phyloP scores from a whole-genome alignment of 1,284 basidiomycete species.

The Trichosporon ovoides region DNA sequence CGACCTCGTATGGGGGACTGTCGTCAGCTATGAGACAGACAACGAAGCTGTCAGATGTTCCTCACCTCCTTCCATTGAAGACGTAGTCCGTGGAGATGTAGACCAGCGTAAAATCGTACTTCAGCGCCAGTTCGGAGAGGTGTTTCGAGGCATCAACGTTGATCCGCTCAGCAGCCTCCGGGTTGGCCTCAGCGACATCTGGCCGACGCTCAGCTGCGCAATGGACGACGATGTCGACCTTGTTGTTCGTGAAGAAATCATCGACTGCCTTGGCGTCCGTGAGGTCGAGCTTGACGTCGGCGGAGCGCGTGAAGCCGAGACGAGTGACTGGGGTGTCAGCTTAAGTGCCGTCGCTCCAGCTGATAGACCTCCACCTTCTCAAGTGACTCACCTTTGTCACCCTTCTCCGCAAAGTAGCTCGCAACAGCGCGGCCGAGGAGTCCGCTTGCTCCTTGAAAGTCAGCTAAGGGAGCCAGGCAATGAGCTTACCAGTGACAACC shows the following conservation, averaged over 20 bases:
- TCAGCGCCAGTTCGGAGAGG: slow-evolving; percentile 40
- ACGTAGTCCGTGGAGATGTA: slow-evolving; percentile 53
- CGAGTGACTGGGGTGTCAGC: slow-evolving; percentile 35
- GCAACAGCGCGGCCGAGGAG: slow-evolving; percentile 51
- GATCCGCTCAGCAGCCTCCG: slow-evolving; percentile 49
- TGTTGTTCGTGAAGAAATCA: slow-evolving; percentile 41
- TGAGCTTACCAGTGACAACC: slow-evolving; percentile 28
- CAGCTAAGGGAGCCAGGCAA: background rate
- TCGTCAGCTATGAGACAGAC: background rate
- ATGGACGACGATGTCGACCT: slow-evolving; percentile 51
- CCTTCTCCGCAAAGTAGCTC: too few species aligned
- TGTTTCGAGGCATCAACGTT: slow-evolving; percentile 51
- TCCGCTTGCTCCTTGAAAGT: slow-evolving; percentile 50
- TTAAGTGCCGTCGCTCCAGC: slow-evolving; percentile 24
- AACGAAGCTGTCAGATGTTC: background rate
- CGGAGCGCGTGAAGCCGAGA: slow-evolving; percentile 46
- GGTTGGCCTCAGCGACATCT: slow-evolving; percentile 50
- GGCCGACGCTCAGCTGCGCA: slow-evolving; percentile 53
- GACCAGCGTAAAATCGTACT: slow-evolving; percentile 46
- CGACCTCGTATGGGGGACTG: slow-evolving; percentile 51
- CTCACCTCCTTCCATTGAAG: slow-evolving; percentile 44
- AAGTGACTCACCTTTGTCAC: too few species aligned
- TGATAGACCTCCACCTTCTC: too few species aligned
- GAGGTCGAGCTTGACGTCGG: slow-evolving; percentile 50
- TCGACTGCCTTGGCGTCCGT: slow-evolving; percentile 47